Conservation (phyloP, 2,329 filamentous ascomycete genomes). For the Sclerotinia minor region DNA sequence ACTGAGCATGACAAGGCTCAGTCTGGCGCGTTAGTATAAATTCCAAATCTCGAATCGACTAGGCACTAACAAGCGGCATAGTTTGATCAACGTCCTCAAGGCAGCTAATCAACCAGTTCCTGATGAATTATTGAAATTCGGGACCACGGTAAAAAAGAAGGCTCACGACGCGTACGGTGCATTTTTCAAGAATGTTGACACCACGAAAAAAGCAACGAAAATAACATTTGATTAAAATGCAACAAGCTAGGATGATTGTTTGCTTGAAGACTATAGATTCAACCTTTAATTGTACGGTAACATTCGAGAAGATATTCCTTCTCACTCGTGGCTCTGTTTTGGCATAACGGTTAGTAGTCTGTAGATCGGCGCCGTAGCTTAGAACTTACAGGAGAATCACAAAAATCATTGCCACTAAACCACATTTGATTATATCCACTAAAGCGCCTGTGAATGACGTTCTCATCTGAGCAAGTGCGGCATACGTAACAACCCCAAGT, state of each 20-base stretch:
- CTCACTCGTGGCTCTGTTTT: slow-evolving; percentile 54
- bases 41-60: slow-evolving; percentile 30
- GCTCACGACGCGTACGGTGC: slow-evolving; percentile 90
- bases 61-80: slow-evolving; percentile 42
- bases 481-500: slow-evolving; percentile 48
- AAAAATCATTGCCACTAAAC: slow-evolving; percentile 53
- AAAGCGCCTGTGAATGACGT: slow-evolving; percentile 36
- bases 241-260: slow-evolving; percentile 10
- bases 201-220: slow-evolving; percentile 82
- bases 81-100: slow-evolving; percentile 90
- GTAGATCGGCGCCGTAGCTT: slow-evolving; percentile 2
- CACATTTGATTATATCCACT: slow-evolving; percentile 48
- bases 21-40: slow-evolving; percentile 77
- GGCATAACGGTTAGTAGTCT: slow-evolving; percentile 25
- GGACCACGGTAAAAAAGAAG: slow-evolving; percentile 99
- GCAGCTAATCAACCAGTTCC: slow-evolving; percentile 90
- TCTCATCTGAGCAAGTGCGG: slow-evolving; percentile 43
- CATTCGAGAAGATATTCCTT: slow-evolving; percentile 54
- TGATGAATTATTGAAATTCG: slow-evolving; percentile 89
- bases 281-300: slow-evolving; percentile 48
- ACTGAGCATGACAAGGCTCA: slow-evolving; percentile 92
- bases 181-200: slow-evolving; percentile 89
- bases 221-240: slow-evolving; percentile 76
- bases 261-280: slow-evolving; percentile 23
- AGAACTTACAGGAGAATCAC: slow-evolving; percentile 59